Conservation (phyloP, 2,329 filamentous ascomycete genomes). For the Cladobotryum mycophilum region DNA sequence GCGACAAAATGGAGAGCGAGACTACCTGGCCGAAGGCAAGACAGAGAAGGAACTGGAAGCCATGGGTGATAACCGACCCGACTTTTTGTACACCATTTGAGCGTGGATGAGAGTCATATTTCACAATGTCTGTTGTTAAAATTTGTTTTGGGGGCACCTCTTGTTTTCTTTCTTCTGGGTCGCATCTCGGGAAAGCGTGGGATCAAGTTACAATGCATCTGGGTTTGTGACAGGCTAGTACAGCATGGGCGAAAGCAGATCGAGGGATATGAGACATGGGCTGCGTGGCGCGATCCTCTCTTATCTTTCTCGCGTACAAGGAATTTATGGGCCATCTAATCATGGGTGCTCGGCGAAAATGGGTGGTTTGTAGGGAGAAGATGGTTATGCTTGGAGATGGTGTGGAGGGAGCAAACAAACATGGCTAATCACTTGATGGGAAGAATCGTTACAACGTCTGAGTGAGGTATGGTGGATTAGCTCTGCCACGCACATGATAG, state of each 20-base stretch:
- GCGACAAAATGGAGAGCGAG: slow-evolving; percentile 55
- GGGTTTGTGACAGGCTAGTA: background rate
- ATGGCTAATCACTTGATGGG: too few relatives aligned
- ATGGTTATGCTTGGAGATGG: background rate
- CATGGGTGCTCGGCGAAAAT: too few relatives aligned
- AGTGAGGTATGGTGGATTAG: too few relatives aligned
- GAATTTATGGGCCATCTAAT: background rate
- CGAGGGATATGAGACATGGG: background rate
- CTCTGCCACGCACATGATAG: background rate
- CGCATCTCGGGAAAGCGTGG: background rate
- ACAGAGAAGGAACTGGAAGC: slow-evolving; percentile 53
- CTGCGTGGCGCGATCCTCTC: background rate
- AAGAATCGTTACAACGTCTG: too few relatives aligned
- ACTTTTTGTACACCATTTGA: slow-evolving; percentile 64
- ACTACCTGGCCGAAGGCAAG: slow-evolving; percentile 60
- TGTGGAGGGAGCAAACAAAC: too few relatives aligned
- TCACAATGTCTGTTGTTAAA: background rate
- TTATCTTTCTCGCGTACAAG: background rate
- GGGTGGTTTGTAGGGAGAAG: too few relatives aligned
- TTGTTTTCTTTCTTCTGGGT: background rate
- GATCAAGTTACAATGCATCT: slow-evolving; percentile 1
- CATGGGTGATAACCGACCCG: slow-evolving; percentile 64
- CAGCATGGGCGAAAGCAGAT: background rate
- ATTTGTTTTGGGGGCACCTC: background rate
- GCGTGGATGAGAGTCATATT: background rate